Base-by-base conservation (phyloP, 1,139 yeast species). In the Kurtzmaniella natalensis region DNA sequence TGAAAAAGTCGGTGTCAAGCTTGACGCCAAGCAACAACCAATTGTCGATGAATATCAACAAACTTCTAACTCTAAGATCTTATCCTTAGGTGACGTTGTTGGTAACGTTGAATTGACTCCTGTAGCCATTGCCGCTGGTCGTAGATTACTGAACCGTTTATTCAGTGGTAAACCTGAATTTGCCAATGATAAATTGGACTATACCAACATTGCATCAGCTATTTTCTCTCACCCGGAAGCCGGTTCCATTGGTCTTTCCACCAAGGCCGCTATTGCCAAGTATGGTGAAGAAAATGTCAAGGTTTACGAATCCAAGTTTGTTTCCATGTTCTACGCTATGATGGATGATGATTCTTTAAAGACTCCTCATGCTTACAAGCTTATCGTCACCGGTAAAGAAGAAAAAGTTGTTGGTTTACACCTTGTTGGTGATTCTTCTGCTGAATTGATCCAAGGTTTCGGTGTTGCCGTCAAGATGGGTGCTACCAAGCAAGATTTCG, bases 401-500 rank as follows among this genome's bases (percentile, higher is more conserved):
- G 98, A 92, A 59, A 89, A 87, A 62, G 95, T 92, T 35, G 94
- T 94, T 42, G 99, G 99, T 26, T 68, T 92, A 48, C 98, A 92
- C 59, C 63, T 92, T 38, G 84, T 89, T 44, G 99, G 99, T 40
- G 96, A 88, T 51, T 63, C 77, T 9, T 79, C 94, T 41, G 78
- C 95, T 25, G 99, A 92, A 61, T 88, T 94, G 42, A 73, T 92
- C 48, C 99, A 92, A 71, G 99, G 98, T 24, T 92, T 92, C 53
- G 98, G 97, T 37, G 98, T 88, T 35, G 98, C 98, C 37, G 69
- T 92, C 46, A 88, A 88, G 66, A 85, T 85, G 95, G 98, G 98
- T 25, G 98, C 98, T 30, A 92, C 98, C 31, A 92, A 92, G 71
- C 77, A 77, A 34, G 96, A 92, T 59, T 89, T 92, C 45, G 99